These are phyloP conservation scores for Vicia faba DNA, from an alignment of 306 rosid species.

Conservation along the genomic window DNA sequence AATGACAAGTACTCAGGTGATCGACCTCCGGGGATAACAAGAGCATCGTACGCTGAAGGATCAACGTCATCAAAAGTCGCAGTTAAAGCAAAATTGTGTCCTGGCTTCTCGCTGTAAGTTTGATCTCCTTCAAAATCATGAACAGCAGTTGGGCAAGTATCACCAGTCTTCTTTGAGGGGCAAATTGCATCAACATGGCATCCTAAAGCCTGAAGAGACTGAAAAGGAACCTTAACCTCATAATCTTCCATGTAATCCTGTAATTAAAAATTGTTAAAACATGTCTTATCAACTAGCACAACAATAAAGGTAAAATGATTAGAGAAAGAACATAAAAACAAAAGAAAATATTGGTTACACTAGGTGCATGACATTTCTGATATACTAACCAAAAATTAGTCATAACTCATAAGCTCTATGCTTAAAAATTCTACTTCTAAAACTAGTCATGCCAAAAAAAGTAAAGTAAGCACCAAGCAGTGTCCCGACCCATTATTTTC, in stretches of 20 bases:
- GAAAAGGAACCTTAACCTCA: constrained; percentile 79
- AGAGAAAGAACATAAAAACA: not conserved
- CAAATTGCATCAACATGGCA: constrained; percentile 85
- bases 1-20: constrained; percentile 49
- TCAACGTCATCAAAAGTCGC: constrained; percentile 60
- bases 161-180: constrained; percentile 80
- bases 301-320: constrained; percentile 16
- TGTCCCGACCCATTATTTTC: too few species aligned
- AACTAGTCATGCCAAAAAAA: too few species aligned
- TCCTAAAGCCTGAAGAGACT: constrained; percentile 83
- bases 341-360: too few species aligned
- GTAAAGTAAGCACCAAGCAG: too few species aligned
- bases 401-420: too few species aligned
- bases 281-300: constrained; percentile 1
- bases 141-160: constrained; percentile 72
- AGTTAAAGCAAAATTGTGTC: constrained; percentile 65
- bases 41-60: constrained; percentile 65
- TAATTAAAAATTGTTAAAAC: constrained; percentile 24
- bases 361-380: too few species aligned
- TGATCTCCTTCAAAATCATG: constrained; percentile 97
- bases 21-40: constrained; percentile 57
- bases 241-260: constrained; percentile 96
- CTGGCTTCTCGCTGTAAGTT: constrained; percentile 80
- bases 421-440: too few species aligned
- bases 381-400: too few species aligned